Evolutionary conservation across 148 eudicot species (phyloP), one percentile per base, ranked within the genome.

Genomic region (Rhododendron vialii): DNA sequence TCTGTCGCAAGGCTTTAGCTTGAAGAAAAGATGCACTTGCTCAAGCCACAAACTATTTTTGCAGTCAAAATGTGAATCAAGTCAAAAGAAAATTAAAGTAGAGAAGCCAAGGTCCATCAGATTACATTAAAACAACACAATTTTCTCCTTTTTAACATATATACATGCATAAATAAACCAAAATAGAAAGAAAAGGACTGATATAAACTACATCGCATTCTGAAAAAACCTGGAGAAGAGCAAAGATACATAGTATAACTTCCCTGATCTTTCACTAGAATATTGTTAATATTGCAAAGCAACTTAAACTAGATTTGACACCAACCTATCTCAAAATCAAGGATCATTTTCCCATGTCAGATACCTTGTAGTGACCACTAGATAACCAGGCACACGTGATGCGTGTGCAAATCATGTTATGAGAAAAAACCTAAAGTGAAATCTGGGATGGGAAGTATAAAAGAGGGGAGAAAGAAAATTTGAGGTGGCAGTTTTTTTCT

Each of bases 21-120:
- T 84, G 85, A 93, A 90, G 90, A 95, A 96, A 36, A n/a, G 83
- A 69, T 82, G 90, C 86, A 92, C 99, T 87, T 94, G 90, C 79
- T 92, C 92, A 89, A 88, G 88, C 98, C 99, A 96, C 63, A 87
- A 84, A 86, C 99, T 92, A 83, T 65, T 84, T 81, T 77, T 36
- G 78, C 48, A 83, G 80, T 77, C 45, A 65, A 78, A 83, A 63
- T 6, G 26, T 33, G 15, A 67, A 8, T 26, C 69, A 45, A 45
- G 26, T 28, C 5, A 45, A 47, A n/a, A 14, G 28, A 47, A 43
- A 67, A 8, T 13, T n/a, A 17, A 83, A 83, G 17, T 38, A 43
- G n/a, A 26, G 55, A 83, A 47, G 17, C 33, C 28, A 81, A 53
- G 59, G 82, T 48, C 59, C 57, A 78, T 2, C 17, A 69, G 36